Percentiles rank a stretch among this genome's conserved stretches.
phyloP scores from a whole-genome alignment of 768 basidiomycete species.

The Clathrus columnatus region DNA sequence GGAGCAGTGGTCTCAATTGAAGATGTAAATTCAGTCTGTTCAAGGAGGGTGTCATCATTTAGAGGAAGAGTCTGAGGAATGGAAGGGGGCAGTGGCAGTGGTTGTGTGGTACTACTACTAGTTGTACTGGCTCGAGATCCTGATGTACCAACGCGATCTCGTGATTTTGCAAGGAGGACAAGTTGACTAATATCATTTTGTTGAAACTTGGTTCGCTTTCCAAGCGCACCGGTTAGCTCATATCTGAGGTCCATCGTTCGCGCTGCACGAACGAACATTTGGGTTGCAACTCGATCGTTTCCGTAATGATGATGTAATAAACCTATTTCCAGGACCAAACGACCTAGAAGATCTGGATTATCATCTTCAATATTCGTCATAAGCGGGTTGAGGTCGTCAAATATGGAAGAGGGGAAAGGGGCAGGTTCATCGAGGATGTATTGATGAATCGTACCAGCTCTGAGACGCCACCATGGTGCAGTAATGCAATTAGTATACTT shows the following conservation, averaged over 20 bases:
- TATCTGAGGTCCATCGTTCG: conserved; percentile 73
- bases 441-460: conserved; percentile 62
- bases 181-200: conserved; percentile 78
- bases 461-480: conserved; percentile 76
- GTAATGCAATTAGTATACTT: conserved; percentile 44
- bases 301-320: conserved; percentile 67
- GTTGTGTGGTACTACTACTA: background rate
- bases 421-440: conserved; percentile 76
- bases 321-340: conserved; percentile 67
- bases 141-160: conserved; percentile 30
- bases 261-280: conserved; percentile 70
- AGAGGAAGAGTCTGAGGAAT: conserved; percentile 76
- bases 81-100: background rate
- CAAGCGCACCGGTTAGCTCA: conserved; percentile 86
- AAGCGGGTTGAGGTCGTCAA: conserved; percentile 29
- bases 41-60: conserved; percentile 94
- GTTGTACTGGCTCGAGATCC: background rate
- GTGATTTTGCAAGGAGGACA: conserved; percentile 87
- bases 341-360: conserved; percentile 52
- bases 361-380: conserved; percentile 25
- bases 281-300: conserved; percentile 71
- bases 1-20: conserved; percentile 39
- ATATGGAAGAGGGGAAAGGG: conserved; percentile 33
- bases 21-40: conserved; percentile 86
- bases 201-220: conserved; percentile 93